Evolutionary conservation across 2,329 filamentous ascomycete genomes (phyloP).

Genomic region (Colletotrichum paranaense): DNA sequence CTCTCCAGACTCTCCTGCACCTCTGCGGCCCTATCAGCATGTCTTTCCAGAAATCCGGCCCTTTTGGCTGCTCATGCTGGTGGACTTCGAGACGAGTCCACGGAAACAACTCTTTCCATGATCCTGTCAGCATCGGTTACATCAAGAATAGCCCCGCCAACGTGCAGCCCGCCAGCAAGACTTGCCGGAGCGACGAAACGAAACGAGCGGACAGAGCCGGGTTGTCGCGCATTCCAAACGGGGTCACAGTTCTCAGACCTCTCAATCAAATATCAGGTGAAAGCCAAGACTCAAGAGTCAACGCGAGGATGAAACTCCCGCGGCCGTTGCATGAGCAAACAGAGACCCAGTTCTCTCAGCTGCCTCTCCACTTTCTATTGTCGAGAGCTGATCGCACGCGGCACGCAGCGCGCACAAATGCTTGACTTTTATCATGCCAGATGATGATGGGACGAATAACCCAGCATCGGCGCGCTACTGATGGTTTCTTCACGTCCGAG

Average conservation of each 20-base stretch:
- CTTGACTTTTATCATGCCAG: background rate
- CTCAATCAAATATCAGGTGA: slow-evolving; percentile 27
- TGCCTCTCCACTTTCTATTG: slow-evolving; percentile 19
- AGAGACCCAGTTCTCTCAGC: background rate
- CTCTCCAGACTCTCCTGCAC: background rate
- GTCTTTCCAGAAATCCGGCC: background rate
- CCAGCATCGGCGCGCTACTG: background rate
- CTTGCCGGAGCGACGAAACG: slow-evolving; percentile 29
- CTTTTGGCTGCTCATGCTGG: background rate
- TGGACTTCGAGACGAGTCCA: background rate
- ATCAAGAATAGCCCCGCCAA: slow-evolving; percentile 5
- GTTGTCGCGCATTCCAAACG: slow-evolving; percentile 22
- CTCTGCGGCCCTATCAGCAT: background rate
- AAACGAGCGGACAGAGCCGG: slow-evolving; percentile 29
- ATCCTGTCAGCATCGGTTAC: slow-evolving; percentile 4
- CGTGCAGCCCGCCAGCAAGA: slow-evolving; percentile 11
- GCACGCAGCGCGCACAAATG: background rate
- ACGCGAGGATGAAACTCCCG: slow-evolving; percentile 24
- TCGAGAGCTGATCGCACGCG: slow-evolving; percentile 5
- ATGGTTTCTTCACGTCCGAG: slow-evolving; percentile 5
- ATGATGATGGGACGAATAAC: slow-evolving; percentile 11
- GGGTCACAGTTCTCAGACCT: slow-evolving; percentile 25
- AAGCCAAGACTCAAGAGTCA: slow-evolving; percentile 25
- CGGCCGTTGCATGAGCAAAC: slow-evolving; percentile 19
- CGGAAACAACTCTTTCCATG: background rate